Evolutionary conservation across 129 eudicot genomes (phyloP).

Genomic region (Oenanthe sinensis): DNA sequence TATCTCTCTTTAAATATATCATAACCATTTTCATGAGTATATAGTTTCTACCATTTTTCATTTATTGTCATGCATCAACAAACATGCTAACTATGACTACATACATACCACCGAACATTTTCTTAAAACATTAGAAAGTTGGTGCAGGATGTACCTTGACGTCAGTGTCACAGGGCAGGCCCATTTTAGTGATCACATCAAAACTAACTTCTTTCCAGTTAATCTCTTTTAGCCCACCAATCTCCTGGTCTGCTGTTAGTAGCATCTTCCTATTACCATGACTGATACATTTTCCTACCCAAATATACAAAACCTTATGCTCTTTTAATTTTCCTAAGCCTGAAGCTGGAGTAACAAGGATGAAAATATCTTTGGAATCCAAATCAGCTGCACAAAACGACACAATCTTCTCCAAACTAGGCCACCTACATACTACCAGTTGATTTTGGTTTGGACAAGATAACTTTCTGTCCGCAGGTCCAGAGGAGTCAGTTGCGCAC

Average conservation of each 20-base stretch:
- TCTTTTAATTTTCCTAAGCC: slow-evolving; percentile 19
- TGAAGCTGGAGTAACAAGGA: slow-evolving; percentile 36
- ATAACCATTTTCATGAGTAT: neutral
- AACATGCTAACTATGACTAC: neutral
- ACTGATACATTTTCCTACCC: slow-evolving; percentile 54
- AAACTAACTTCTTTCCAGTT: slow-evolving; percentile 34
- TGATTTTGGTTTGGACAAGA: slow-evolving; percentile 16
- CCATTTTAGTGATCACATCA: slow-evolving; percentile 39
- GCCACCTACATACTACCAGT: slow-evolving; percentile 52
- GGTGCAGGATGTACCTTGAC: slow-evolving; percentile 36
- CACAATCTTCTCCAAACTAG: slow-evolving; percentile 45
- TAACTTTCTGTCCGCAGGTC: slow-evolving; percentile 10
- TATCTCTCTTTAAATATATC: neutral
- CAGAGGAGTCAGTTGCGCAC: slow-evolving; percentile 7
- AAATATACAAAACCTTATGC: slow-evolving; percentile 42
- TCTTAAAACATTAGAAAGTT: neutral
- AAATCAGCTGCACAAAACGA: slow-evolving; percentile 32
- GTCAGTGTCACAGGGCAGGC: slow-evolving; percentile 31
- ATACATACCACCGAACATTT: neutral
- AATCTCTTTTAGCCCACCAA: slow-evolving; percentile 29
- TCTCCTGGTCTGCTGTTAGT: slow-evolving; percentile 16
- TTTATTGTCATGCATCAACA: neutral
- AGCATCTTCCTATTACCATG: slow-evolving; percentile 17
- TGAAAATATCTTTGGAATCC: slow-evolving; percentile 35
- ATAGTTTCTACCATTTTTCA: neutral